These are phyloP conservation scores for Bassia scoparia DNA, from an alignment of 148 eudicot species.

Conservation along the genomic window DNA sequence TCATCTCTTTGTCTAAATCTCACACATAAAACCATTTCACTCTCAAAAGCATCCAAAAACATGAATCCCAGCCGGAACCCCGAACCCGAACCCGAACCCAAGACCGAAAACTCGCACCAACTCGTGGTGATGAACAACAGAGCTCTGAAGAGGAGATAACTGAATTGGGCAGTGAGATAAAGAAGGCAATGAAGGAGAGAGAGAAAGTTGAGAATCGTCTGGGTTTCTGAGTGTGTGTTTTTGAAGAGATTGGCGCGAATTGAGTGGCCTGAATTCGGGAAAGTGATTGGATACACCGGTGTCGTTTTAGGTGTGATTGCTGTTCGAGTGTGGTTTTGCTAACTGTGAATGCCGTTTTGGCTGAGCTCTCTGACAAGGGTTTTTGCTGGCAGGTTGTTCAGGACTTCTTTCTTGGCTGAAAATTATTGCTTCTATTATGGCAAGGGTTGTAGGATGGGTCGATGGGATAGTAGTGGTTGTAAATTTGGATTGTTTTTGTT, in stretches of 20 bases:
- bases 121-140: no score
- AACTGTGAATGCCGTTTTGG: constrained; percentile 79
- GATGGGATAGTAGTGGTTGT: no score
- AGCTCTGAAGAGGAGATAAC: constrained; percentile 17
- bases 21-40: not conserved
- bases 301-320: constrained; percentile 81
- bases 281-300: constrained; percentile 77
- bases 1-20: not conserved
- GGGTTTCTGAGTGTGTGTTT: constrained; percentile 55
- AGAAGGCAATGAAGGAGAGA: constrained; percentile 62
- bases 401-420: constrained; percentile 71
- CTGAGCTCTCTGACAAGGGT: constrained; percentile 80
- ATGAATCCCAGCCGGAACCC: constrained; percentile 24
- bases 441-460: no score
- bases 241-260: constrained; percentile 70
- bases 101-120: constrained; percentile 11
- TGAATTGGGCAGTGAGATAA: constrained; percentile 60
- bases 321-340: constrained; percentile 85
- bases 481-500: no score
- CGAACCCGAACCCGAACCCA: no score
- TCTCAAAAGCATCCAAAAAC: constrained; percentile 17
- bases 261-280: constrained; percentile 79
- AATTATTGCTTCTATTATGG: not conserved
- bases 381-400: constrained; percentile 87
- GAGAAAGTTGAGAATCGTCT: constrained; percentile 13